Evolutionary conservation across 345 rosid species (phyloP), one percentile per base, ranked within the genome.

Genomic region (Clarkia xantiana): DNA sequence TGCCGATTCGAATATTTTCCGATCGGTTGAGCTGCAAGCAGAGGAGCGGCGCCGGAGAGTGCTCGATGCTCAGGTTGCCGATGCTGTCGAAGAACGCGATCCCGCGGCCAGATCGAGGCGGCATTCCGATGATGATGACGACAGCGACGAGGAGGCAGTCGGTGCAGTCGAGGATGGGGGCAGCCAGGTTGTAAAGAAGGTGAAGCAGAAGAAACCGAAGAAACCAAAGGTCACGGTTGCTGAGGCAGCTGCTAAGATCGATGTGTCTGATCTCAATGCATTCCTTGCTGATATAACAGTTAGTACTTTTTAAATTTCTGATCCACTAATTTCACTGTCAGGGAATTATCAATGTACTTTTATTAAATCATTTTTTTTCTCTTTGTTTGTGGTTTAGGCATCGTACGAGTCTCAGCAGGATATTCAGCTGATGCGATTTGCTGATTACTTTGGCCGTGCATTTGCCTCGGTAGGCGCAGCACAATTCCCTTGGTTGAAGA

Each of bases 401-500:
- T 72, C 76, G 9, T 82, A 70, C 43, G 91, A 79, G 59, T 64
- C 71, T 40, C 83, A 82, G 61, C 76, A 79, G 58, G 80, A 76
- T 44, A 76, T 82, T 58, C 83, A 70, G 68, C 53, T 82, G 19
- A 82, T 76, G 86, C 71, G 91, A 43, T 79, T 82, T 38, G 84
- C 86, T 2, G 91, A 82, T 75, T 79, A 79, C 56, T 79, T 79
- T 44, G 91, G 86, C 18, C 76, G 79, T 19, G 79, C 81, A 20
- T 82, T 82, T 55, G 65, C 84, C 2, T 55, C 67, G 0, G 86
- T 82, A 51, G 65, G 62, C 55, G 63, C 78, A 5, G 63, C 84
- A 0, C 91, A 82, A 51, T 82, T 82, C 59, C 91, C 91, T 3
- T 82, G 91, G 91, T 51, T 82, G 59, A 82, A 77, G 71, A 53